Percentiles rank a stretch among this genome's conserved stretches.
Evolutionary conservation across 2,329 filamentous ascomycete species (phyloP).

Genomic region (Penicillium sp.): DNA sequence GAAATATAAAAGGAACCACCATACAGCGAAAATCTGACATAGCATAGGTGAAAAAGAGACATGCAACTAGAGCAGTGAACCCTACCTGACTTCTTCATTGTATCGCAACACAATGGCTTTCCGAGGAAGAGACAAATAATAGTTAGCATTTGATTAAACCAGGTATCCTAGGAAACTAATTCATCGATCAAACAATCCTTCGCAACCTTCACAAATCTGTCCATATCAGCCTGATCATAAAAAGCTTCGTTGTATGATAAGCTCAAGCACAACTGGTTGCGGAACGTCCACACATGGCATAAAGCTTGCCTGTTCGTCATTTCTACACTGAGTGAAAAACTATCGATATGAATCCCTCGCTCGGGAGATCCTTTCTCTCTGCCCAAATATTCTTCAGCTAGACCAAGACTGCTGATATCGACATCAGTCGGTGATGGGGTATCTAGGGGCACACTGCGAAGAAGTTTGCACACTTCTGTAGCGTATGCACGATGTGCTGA

Average conservation of each 20-base stretch:
- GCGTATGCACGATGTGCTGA: slow-evolving; percentile 27
- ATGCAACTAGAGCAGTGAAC: too few species aligned
- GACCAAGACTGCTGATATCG: slow-evolving; percentile 20
- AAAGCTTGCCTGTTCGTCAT: slow-evolving; percentile 26
- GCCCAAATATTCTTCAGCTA: slow-evolving; percentile 17
- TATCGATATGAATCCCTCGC: slow-evolving; percentile 21
- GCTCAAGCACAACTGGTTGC: slow-evolving; percentile 27
- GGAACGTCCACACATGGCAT: slow-evolving; percentile 31
- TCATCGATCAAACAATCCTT: slow-evolving; percentile 2
- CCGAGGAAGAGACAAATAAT: too few species aligned
- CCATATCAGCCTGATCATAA: slow-evolving; percentile 23
- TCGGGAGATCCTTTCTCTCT: slow-evolving; percentile 21
- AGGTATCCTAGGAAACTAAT: too few species aligned
- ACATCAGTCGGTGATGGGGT: slow-evolving; percentile 27
- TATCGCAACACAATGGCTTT: too few species aligned
- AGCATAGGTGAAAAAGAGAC: too few species aligned
- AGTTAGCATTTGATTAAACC: too few species aligned
- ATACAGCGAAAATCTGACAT: too few species aligned
- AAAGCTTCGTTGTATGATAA: slow-evolving; percentile 32
- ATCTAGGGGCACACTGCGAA: slow-evolving; percentile 18
- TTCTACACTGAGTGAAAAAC: slow-evolving; percentile 28
- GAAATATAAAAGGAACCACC: too few species aligned
- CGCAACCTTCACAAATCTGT: slow-evolving; percentile 14
- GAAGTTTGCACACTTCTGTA: slow-evolving; percentile 18
- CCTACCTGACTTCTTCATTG: too few species aligned